These are phyloP conservation scores for Rhizophagus prolifer DNA, from an alignment of 192 early-diverging fungal species.

Conservation along the genomic window DNA sequence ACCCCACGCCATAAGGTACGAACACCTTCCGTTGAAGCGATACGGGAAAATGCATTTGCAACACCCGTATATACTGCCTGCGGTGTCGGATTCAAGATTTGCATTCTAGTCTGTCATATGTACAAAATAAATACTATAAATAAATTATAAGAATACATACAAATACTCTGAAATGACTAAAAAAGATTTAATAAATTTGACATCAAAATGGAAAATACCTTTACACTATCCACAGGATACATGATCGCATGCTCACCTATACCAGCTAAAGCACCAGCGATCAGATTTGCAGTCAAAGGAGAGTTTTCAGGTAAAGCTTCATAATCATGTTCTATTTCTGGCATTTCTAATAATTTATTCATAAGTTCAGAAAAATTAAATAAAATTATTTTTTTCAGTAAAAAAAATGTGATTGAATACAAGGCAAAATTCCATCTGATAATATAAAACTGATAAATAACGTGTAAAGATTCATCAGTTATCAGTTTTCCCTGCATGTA, in stretches of 20 bases:
- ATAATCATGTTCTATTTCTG: constrained; percentile 75
- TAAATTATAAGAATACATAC: background rate
- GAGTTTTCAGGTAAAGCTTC: constrained; percentile 88
- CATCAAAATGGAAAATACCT: constrained; percentile 54
- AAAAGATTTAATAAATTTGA: background rate
- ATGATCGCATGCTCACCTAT: constrained; percentile 95
- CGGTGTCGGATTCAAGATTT: constrained; percentile 71
- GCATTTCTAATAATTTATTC: constrained; percentile 5
- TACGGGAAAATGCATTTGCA: constrained; percentile 64
- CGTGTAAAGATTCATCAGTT: background rate
- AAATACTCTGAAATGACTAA: background rate
- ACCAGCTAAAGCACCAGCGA: constrained; percentile 94
- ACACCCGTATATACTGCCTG: constrained; percentile 72
- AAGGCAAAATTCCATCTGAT: background rate
- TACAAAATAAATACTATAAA: background rate
- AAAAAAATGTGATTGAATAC: too few relatives aligned
- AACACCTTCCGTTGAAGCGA: constrained; percentile 74
- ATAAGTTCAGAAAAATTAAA: background rate
- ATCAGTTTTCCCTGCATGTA: background rate
- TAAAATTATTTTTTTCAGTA: background rate
- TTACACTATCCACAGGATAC: constrained; percentile 93
- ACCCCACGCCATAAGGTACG: constrained; percentile 91
- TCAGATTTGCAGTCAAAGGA: constrained; percentile 74
- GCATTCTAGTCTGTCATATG: constrained; percentile 83
- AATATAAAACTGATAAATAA: background rate